These are phyloP conservation scores for Hypoxylon perforatum DNA, from an alignment of 495 filamentous ascomycete species.

Conservation along the genomic window DNA sequence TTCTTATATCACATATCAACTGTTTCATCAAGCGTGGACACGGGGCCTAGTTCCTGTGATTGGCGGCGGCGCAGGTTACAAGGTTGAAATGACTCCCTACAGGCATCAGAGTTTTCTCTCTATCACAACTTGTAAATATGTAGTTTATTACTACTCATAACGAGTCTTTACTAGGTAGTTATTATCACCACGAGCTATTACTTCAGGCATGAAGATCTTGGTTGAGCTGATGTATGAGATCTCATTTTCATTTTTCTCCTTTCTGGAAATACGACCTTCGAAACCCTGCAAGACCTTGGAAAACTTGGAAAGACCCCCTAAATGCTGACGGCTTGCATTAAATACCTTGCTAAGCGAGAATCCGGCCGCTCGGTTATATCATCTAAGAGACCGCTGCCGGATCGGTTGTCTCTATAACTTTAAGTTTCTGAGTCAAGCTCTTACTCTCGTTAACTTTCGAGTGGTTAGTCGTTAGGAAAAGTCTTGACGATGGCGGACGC, in stretches of 20 bases:
- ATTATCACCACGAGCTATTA: background rate
- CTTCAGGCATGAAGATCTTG: background rate
- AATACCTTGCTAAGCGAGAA: background rate
- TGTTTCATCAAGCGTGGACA: background rate
- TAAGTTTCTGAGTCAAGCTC: background rate
- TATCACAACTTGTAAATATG: background rate
- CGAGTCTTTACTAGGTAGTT: background rate
- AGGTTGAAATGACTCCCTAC: constrained; percentile 1
- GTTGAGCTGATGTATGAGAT: background rate
- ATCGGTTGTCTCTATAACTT: background rate
- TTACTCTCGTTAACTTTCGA: background rate
- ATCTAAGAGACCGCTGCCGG: background rate
- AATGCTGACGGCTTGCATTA: background rate
- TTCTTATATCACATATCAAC: background rate
- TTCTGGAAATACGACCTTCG: background rate
- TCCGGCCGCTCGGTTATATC: background rate
- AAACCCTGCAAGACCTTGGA: background rate
- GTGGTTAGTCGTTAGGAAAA: background rate
- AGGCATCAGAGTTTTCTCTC: background rate
- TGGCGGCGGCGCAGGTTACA: background rate
- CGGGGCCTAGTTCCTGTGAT: background rate
- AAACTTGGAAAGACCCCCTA: too few species aligned
- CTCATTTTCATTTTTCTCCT: background rate
- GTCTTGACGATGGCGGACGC: constrained; percentile 17
- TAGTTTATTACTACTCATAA: too few species aligned